phyloP scores from a whole-genome alignment of 805 yeast species.

The Saturnispora besseyi region DNA sequence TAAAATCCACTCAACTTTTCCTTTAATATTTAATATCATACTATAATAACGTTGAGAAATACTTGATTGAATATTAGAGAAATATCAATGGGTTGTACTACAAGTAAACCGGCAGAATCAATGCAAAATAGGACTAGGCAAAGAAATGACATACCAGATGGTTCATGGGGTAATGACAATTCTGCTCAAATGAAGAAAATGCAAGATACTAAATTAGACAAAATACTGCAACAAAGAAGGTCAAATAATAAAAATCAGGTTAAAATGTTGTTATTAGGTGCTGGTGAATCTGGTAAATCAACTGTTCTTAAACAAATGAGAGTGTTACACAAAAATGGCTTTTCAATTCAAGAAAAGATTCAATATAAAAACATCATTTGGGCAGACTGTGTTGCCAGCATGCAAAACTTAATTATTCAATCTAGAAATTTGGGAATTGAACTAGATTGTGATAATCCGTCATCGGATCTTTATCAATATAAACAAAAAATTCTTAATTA shows the following conservation, averaged over 20 bases:
- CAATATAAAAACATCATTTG: constrained; percentile 85
- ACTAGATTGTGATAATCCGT: constrained; percentile 55
- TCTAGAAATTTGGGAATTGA: constrained; percentile 58
- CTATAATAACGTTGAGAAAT: not conserved
- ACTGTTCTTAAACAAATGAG: constrained; percentile 87
- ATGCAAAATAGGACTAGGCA: not conserved
- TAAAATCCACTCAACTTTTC: not conserved
- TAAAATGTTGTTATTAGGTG: constrained; percentile 73
- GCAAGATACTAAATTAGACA: constrained; percentile 38
- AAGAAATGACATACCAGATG: constrained; percentile 28
- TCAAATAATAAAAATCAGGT: constrained; percentile 50
- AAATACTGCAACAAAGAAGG: constrained; percentile 43
- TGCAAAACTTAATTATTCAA: constrained; percentile 70
- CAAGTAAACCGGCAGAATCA: constrained; percentile 35
- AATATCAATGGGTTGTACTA: constrained; percentile 58
- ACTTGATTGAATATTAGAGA: not conserved
- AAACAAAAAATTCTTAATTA: constrained; percentile 46
- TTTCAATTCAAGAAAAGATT: constrained; percentile 64
- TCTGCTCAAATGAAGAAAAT: constrained; percentile 29
- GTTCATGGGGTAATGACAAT: not conserved
- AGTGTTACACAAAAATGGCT: constrained; percentile 78
- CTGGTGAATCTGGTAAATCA: constrained; percentile 93
- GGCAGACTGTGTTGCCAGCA: constrained; percentile 82
- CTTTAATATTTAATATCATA: not conserved
- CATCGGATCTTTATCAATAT: constrained; percentile 35